Evolutionary conservation across 495 filamentous ascomycete species (phyloP).

Genomic region (Tuber aestivum): DNA sequence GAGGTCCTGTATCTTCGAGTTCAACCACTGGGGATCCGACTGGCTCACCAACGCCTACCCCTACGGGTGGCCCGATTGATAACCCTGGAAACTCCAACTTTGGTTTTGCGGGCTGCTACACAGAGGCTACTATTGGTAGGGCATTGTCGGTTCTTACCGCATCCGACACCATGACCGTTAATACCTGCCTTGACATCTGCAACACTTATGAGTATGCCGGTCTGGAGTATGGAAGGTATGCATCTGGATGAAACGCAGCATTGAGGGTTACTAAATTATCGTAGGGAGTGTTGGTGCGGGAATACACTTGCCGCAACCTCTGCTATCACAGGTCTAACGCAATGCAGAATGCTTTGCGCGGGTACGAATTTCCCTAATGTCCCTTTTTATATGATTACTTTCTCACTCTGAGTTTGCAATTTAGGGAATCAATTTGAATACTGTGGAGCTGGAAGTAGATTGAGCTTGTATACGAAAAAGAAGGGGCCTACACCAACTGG

Average conservation of each 20-base stretch:
- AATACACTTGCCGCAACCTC: slow-evolving; percentile 20
- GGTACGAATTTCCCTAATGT: background rate
- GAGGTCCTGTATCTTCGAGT: slow-evolving; percentile 12
- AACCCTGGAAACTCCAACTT: slow-evolving; percentile 24
- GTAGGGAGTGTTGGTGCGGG: slow-evolving; percentile 35
- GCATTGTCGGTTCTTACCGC: slow-evolving; percentile 25
- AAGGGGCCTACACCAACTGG: background rate
- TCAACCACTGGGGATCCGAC: slow-evolving; percentile 4
- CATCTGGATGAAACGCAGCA: background rate
- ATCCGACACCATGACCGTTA: slow-evolving; percentile 8
- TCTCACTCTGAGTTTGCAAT: background rate
- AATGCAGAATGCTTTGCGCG: slow-evolving; percentile 25
- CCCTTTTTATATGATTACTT: background rate
- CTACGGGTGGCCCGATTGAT: background rate
- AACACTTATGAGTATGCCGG: slow-evolving; percentile 41
- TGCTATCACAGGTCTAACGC: background rate
- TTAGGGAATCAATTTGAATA: background rate
- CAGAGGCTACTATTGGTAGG: slow-evolving; percentile 34
- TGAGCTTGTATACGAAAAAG: background rate
- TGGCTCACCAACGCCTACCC: slow-evolving; percentile 18
- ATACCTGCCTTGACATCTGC: slow-evolving; percentile 39
- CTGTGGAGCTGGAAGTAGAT: background rate
- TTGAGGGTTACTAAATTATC: background rate
- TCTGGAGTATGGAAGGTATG: slow-evolving; percentile 31
- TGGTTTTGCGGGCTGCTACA: slow-evolving; percentile 37